Percentiles rank a stretch among this genome's conserved stretches.
phyloP scores from a whole-genome alignment of 2,329 filamentous ascomycete species.

The Colletotrichum australisinense region DNA sequence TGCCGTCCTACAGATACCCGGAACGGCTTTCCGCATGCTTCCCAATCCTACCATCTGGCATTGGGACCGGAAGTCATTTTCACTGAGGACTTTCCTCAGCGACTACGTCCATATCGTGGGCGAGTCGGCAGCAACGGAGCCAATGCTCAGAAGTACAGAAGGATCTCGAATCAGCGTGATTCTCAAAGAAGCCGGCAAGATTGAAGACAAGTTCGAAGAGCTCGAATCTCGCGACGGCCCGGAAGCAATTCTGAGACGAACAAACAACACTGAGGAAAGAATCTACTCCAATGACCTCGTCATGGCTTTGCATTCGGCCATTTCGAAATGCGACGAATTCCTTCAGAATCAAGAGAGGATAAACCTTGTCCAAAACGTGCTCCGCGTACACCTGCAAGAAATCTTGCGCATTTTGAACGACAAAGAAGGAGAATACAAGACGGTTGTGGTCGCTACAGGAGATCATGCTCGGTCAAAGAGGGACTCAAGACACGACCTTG shows the following conservation, averaged over 20 bases:
- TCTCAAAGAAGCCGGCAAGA: conserved; percentile 31
- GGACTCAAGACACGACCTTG: background rate
- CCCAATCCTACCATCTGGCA: conserved; percentile 60
- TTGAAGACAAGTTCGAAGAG: conserved; percentile 44
- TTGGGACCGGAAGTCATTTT: conserved; percentile 63
- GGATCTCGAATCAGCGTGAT: conserved; percentile 39
- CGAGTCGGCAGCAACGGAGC: background rate
- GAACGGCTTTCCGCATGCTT: conserved; percentile 52
- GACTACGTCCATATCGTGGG: conserved; percentile 49
- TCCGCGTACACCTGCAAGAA: conserved; percentile 62
- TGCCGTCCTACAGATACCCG: conserved; percentile 47
- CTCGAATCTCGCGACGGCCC: conserved; percentile 14
- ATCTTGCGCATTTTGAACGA: conserved; percentile 59
- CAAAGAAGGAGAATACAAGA: conserved; percentile 16
- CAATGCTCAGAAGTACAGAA: background rate
- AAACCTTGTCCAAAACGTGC: conserved; percentile 54
- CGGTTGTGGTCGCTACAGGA: background rate
- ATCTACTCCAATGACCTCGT: conserved; percentile 26
- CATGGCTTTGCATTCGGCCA: conserved; percentile 8
- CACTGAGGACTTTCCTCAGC: conserved; percentile 54
- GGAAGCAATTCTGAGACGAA: background rate
- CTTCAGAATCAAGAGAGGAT: conserved; percentile 41
- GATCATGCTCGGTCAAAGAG: background rate
- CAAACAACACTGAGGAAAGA: conserved; percentile 16
- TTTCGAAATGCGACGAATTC: conserved; percentile 37